phyloP scores from a whole-genome alignment of 495 filamentous ascomycete genomes.

The Daldinia caldariorum region DNA sequence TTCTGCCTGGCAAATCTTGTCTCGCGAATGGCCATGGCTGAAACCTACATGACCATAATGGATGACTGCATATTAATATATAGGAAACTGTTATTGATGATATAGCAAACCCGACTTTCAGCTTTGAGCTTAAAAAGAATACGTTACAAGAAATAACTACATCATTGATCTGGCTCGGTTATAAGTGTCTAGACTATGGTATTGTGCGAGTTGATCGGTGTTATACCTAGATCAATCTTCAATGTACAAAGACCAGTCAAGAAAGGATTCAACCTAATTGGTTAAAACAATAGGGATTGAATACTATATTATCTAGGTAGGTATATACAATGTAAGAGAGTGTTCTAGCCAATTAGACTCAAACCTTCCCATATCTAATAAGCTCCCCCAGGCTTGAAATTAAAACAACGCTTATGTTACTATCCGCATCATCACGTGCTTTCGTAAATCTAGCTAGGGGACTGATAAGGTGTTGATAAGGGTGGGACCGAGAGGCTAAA shows the following conservation, averaged over 20 bases:
- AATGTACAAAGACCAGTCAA: not conserved
- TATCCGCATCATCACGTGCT: not conserved
- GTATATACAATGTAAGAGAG: not conserved
- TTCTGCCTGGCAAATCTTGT: not conserved
- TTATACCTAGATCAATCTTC: too few species aligned
- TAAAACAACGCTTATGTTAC: not conserved
- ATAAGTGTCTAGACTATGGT: too few species aligned
- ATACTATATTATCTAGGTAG: too few species aligned
- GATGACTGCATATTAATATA: not conserved
- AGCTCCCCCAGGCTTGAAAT: too few species aligned
- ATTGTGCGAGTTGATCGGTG: too few species aligned
- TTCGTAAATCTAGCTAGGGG: not conserved
- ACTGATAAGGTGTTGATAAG: not conserved
- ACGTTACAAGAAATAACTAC: not conserved
- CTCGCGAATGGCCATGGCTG: not conserved
- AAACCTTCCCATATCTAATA: too few species aligned
- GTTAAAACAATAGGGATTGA: not conserved
- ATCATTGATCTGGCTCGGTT: too few species aligned
- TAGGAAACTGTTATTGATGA: not conserved
- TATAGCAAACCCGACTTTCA: not conserved
- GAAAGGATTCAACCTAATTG: not conserved
- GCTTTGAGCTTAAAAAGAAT: not conserved
- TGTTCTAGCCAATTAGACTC: conserved; percentile 4
- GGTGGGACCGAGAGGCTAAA: not conserved
- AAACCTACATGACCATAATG: not conserved